These are phyloP conservation scores for Kodamaea laetipori DNA, from an alignment of 805 yeast genomes.

Conservation along the genomic window DNA sequence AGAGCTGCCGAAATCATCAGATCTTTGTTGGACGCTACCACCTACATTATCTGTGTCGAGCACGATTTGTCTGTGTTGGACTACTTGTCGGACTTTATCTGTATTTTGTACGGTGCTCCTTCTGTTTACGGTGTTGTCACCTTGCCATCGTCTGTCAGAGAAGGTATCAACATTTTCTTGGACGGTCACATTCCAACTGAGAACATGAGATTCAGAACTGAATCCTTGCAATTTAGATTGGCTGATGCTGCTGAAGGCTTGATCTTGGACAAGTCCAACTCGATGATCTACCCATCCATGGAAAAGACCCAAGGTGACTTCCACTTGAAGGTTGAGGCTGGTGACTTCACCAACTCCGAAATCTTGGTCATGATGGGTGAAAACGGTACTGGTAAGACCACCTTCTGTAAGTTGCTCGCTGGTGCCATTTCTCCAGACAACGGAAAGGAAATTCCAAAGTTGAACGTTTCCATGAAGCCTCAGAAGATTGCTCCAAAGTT, in stretches of 20 bases:
- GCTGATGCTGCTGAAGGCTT: conserved; percentile 84
- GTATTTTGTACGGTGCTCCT: conserved; percentile 97
- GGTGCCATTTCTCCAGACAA: conserved; percentile 90
- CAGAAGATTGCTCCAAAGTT: conserved; percentile 99
- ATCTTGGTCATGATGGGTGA: conserved; percentile 99
- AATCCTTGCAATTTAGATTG: conserved; percentile 89
- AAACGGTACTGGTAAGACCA: conserved; percentile 99
- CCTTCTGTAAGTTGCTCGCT: conserved; percentile 92
- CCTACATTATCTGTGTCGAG: conserved; percentile 94
- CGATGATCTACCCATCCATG: conserved; percentile 79
- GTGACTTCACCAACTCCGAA: conserved; percentile 95
- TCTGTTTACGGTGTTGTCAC: conserved; percentile 99
- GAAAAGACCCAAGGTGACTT: conserved; percentile 94
- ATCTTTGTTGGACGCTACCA: conserved; percentile 71
- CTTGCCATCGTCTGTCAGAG: conserved; percentile 94
- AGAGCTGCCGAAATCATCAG: conserved; percentile 96
- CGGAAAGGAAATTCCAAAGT: conserved; percentile 75
- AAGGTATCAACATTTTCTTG: conserved; percentile 97
- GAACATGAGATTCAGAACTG: conserved; percentile 95
- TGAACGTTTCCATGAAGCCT: conserved; percentile 97
- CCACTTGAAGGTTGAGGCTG: conserved; percentile 76
- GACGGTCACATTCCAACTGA: conserved; percentile 98
- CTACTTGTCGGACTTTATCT: conserved; percentile 93
- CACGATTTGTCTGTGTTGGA: conserved; percentile 98
- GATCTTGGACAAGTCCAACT: conserved; percentile 74